Percentiles rank a stretch among this genome's conserved stretches.
phyloP scores from a whole-genome alignment of 139 green algal species.

The Picochlorum sp. region DNA sequence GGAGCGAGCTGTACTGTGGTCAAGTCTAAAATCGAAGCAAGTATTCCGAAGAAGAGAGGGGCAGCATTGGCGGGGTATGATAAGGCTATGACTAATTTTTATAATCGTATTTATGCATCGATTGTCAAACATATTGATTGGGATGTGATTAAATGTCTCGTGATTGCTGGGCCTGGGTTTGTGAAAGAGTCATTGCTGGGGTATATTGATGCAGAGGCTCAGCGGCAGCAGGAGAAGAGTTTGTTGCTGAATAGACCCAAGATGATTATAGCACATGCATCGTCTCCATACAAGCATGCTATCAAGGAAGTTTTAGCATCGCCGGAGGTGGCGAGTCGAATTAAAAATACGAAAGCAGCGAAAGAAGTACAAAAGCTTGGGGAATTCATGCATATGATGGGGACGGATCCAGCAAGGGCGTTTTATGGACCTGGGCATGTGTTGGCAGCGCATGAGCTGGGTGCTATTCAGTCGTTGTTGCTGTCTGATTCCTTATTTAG shows the following conservation, averaged over 20 bases:
- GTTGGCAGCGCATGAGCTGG: constrained; percentile 51
- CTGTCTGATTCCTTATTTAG: constrained; percentile 80
- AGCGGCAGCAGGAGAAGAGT: constrained; percentile 18
- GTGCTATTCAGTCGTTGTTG: constrained; percentile 68
- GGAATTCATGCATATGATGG: constrained; percentile 84
- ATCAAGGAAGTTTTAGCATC: constrained; percentile 68
- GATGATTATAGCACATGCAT: constrained; percentile 61
- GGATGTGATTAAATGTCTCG: constrained; percentile 77
- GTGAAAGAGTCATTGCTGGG: constrained; percentile 82
- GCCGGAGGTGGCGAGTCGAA: constrained; percentile 37
- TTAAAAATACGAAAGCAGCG: constrained; percentile 82
- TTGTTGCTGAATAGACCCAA: constrained; percentile 72
- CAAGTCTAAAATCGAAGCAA: constrained; percentile 71
- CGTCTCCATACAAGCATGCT: constrained; percentile 82
- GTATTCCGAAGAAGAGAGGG: constrained; percentile 82
- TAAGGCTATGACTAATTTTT: constrained; percentile 73
- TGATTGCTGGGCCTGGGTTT: constrained; percentile 93
- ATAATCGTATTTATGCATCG: constrained; percentile 46
- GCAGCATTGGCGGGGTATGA: constrained; percentile 79
- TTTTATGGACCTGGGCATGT: constrained; percentile 90
- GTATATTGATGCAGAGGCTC: constrained; percentile 52
- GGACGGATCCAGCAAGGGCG: constrained; percentile 52
- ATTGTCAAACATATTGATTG: constrained; percentile 83
- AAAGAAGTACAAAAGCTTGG: constrained; percentile 56
- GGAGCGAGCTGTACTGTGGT: constrained; percentile 67